These are phyloP conservation scores for Leccinum barrowsii DNA, from an alignment of 768 basidiomycete genomes.

Conservation along the genomic window DNA sequence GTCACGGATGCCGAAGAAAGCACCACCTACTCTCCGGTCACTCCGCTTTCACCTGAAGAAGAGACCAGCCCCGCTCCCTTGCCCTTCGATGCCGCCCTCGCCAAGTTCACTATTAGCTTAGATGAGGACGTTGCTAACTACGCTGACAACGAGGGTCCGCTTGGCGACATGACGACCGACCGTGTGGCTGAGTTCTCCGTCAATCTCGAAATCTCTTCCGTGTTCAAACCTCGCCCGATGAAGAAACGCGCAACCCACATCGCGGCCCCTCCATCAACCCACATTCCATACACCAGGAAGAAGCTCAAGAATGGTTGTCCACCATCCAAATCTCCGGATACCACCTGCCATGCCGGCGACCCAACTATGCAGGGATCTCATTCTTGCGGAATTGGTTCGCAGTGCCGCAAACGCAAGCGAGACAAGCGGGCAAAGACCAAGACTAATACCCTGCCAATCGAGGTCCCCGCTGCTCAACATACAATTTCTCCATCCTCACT, in stretches of 20 bases:
- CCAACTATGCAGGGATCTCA: slow-evolving; percentile 2
- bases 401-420: slow-evolving; percentile 42
- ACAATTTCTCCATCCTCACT: slow-evolving; percentile 1
- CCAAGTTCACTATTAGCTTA: slow-evolving; percentile 48
- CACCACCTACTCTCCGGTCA: slow-evolving; percentile 1
- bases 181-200: slow-evolving; percentile 33
- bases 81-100: slow-evolving; percentile 29
- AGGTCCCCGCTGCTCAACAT: slow-evolving; percentile 11
- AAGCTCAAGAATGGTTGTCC: slow-evolving; percentile 29
- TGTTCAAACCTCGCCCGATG: slow-evolving; percentile 70
- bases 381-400: slow-evolving; percentile 29
- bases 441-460: slow-evolving; percentile 16
- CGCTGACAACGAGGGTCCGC: slow-evolving; percentile 23
- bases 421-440: slow-evolving; percentile 54
- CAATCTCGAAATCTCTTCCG: slow-evolving; percentile 65
- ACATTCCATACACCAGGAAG: slow-evolving; percentile 11
- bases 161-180: slow-evolving; percentile 1
- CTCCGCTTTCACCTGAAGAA: slow-evolving; percentile 4
- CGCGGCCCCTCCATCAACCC: slow-evolving; percentile 21
- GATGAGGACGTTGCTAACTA: slow-evolving; percentile 35
- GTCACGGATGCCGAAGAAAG: slow-evolving; percentile 37
- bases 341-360: neutral
- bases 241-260: slow-evolving; percentile 40
- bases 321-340: slow-evolving; percentile 2
- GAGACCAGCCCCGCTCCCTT: slow-evolving; percentile 6